Conservation (phyloP, 164 flowering plant species). For the Kingdonia uniflora region DNA sequence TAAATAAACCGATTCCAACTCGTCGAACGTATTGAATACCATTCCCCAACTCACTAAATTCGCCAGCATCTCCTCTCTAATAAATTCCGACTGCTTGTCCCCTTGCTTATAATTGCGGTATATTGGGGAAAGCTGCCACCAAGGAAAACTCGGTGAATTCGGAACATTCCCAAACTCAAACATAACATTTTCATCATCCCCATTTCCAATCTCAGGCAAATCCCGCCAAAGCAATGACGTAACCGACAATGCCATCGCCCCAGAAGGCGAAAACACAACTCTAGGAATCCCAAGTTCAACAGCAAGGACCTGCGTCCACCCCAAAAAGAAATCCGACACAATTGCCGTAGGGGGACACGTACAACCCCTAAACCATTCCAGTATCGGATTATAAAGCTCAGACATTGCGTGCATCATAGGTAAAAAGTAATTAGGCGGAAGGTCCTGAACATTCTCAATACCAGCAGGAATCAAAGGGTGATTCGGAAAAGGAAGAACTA, state of each 20-base stretch:
- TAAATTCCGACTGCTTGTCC: constrained; percentile 20
- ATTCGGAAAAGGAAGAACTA: too few relatives aligned
- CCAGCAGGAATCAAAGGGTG: too few relatives aligned
- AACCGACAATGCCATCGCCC: constrained; percentile 13
- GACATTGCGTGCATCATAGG: too few relatives aligned
- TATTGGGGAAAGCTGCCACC: constrained; percentile 25
- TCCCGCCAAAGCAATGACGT: not conserved
- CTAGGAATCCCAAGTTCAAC: constrained; percentile 17
- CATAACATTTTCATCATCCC: too few relatives aligned
- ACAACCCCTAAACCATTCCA: constrained; percentile 22
- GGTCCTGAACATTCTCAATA: too few relatives aligned
- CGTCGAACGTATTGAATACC: constrained; percentile 30
- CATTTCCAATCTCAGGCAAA: constrained; percentile 14
- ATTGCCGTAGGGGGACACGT: constrained; percentile 24
- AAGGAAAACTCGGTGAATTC: constrained; percentile 26
- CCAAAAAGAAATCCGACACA: constrained; percentile 25
- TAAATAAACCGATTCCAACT: constrained; percentile 30
- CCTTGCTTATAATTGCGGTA: constrained; percentile 13
- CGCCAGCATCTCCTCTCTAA: constrained; percentile 10
- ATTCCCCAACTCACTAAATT: too few relatives aligned
- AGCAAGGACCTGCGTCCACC: constrained; percentile 32
- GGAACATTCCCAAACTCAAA: too few relatives aligned
- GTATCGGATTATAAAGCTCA: constrained; percentile 15
- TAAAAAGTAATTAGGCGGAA: too few relatives aligned
- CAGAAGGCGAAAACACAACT: constrained; percentile 23